A percentile compares a stretch with the other conserved stretches of the same genome.
Evolutionary conservation across 176 grass and related monocot species (phyloP).

Genomic region (Urochloa ruziziensis): DNA sequence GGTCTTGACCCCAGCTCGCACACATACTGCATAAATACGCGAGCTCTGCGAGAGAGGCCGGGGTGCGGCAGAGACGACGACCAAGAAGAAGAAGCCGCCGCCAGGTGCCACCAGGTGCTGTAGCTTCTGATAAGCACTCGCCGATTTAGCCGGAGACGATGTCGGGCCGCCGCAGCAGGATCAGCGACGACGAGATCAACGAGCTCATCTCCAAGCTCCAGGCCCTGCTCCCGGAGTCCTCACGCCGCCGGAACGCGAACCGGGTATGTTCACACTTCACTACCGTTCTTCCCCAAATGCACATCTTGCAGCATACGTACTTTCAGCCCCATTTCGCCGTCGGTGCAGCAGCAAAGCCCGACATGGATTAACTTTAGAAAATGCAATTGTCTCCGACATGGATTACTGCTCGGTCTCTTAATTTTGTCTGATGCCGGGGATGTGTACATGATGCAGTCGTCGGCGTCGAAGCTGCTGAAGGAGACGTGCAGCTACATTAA

Average conservation of each 20-base stretch:
- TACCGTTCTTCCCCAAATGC: neutral
- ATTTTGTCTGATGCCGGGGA: constrained; percentile 10
- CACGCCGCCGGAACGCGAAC: constrained; percentile 51
- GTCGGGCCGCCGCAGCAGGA: constrained; percentile 66
- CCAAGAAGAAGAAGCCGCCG: neutral
- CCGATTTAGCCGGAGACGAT: constrained; percentile 51
- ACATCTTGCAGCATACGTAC: neutral
- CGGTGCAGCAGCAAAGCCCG: constrained; percentile 9
- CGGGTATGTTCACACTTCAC: constrained; percentile 42
- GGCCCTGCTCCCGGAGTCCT: constrained; percentile 71
- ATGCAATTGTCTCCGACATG: no score
- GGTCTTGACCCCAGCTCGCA: neutral
- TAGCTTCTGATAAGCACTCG: neutral
- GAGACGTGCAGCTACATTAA: constrained; percentile 95
- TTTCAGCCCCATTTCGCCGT: neutral
- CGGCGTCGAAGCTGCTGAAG: constrained; percentile 85
- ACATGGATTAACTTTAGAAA: no score
- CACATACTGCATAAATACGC: constrained; percentile 9
- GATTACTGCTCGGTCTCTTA: neutral
- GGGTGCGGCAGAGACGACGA: neutral
- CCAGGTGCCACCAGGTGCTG: neutral
- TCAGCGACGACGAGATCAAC: constrained; percentile 94
- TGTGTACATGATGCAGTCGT: constrained; percentile 41
- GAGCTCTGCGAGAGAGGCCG: neutral
- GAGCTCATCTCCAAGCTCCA: constrained; percentile 95